Percentiles rank a stretch among this genome's conserved stretches.
Conservation (phyloP, 2,329 filamentous ascomycete species). For the Escovopsis weberi region DNA sequence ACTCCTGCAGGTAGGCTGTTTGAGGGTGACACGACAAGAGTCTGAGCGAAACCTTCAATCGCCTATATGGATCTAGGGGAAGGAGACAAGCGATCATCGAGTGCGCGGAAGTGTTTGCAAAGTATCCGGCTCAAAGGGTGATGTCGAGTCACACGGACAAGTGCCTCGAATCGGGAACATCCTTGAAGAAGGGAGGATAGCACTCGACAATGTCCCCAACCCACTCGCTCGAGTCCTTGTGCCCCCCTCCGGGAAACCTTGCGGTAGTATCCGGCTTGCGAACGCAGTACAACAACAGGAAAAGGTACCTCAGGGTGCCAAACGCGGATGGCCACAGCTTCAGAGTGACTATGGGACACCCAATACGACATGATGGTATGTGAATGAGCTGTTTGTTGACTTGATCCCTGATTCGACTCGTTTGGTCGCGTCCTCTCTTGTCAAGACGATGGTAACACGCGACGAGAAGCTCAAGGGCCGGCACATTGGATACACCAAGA, state of each 20-base stretch:
- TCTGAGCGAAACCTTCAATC: neutral
- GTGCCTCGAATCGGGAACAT: neutral
- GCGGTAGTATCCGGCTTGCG: too few species aligned
- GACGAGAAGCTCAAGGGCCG: neutral
- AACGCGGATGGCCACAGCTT: too few species aligned
- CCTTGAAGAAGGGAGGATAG: too few species aligned
- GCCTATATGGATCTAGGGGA: neutral
- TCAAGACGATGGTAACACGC: neutral
- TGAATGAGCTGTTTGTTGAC: too few species aligned
- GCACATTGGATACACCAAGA: neutral
- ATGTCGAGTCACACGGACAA: neutral
- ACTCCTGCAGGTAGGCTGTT: conserved; percentile 7
- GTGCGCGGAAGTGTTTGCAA: neutral
- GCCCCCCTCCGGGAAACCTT: neutral
- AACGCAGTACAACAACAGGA: too few species aligned
- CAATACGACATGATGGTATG: too few species aligned
- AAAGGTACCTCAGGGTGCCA: neutral
- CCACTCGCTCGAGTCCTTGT: too few species aligned
- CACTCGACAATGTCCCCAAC: too few species aligned
- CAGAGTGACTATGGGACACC: too few species aligned
- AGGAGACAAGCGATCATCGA: neutral
- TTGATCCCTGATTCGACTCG: too few species aligned
- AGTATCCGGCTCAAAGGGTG: neutral
- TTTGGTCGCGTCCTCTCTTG: too few species aligned
- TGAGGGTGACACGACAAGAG: neutral